Evolutionary conservation across 2,329 filamentous ascomycete species (phyloP).

Genomic region (Monosporascus sp.): DNA sequence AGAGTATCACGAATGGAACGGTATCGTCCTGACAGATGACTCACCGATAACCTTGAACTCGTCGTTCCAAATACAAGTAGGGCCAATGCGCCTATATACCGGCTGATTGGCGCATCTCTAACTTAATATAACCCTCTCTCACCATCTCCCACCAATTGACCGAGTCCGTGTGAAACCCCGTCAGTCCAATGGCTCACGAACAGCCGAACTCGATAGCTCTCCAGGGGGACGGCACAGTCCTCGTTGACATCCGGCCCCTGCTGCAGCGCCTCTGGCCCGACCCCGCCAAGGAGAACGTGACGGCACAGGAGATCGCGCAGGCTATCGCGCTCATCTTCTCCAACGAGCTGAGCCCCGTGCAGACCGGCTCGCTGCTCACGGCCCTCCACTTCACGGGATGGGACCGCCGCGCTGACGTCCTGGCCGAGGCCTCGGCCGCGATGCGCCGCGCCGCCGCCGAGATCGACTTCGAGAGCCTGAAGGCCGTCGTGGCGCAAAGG

Average conservation of each 20-base stretch:
- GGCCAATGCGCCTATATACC: not conserved
- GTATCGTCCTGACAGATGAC: not conserved
- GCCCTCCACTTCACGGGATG: constrained; percentile 86
- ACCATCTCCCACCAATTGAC: not conserved
- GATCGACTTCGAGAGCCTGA: constrained; percentile 61
- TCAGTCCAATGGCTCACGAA: not conserved
- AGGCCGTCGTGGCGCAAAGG: constrained; percentile 52
- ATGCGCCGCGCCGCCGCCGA: constrained; percentile 77
- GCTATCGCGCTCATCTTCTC: constrained; percentile 90
- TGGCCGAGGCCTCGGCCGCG: constrained; percentile 74
- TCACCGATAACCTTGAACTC: not conserved
- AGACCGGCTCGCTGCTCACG: constrained; percentile 81
- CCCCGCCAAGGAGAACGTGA: constrained; percentile 45
- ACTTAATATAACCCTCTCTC: not conserved
- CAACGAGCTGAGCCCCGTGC: constrained; percentile 79
- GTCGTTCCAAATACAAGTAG: not conserved
- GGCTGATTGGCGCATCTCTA: not conserved
- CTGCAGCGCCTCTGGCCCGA: constrained; percentile 67
- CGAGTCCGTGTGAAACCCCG: too few relatives aligned
- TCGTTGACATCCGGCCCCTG: constrained; percentile 62
- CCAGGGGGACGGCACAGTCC: constrained; percentile 16
- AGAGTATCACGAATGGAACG: not conserved
- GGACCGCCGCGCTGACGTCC: constrained; percentile 77
- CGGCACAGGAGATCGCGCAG: constrained; percentile 77
- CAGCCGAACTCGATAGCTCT: constrained; percentile 11